Percentiles rank a stretch among this genome's conserved stretches.
Evolutionary conservation across 1,284 basidiomycete species (phyloP).

Genomic region (Sanghuangporus baumii): DNA sequence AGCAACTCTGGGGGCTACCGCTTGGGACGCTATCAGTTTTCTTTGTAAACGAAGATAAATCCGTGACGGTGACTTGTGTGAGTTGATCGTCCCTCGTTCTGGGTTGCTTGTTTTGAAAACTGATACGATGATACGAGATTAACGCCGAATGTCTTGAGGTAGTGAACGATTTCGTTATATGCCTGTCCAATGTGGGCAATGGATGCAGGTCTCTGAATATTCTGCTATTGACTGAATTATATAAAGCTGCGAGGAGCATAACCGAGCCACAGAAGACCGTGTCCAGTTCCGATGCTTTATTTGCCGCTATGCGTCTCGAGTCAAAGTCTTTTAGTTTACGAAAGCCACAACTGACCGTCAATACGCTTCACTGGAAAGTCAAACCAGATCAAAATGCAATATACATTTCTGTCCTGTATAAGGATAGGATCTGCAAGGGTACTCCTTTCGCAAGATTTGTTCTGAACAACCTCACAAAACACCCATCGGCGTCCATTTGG

Average conservation of each 20-base stretch:
- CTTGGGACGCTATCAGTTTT: background rate
- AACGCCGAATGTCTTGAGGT: background rate
- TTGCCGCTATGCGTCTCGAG: background rate
- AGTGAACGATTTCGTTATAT: background rate
- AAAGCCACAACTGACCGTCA: background rate
- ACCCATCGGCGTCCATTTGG: background rate
- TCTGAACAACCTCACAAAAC: background rate
- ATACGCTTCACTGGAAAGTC: conserved; percentile 1
- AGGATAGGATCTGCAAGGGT: background rate
- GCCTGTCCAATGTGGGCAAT: background rate
- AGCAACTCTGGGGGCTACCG: background rate
- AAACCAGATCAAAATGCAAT: background rate
- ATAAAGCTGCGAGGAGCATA: background rate
- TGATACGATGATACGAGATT: background rate
- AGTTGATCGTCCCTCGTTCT: background rate
- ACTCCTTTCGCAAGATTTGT: background rate
- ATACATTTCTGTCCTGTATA: background rate
- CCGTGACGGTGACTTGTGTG: background rate
- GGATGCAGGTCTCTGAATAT: background rate
- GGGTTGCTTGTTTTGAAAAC: background rate
- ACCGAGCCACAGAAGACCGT: background rate
- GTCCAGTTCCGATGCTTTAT: background rate
- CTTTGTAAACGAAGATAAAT: background rate
- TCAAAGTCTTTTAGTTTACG: background rate
- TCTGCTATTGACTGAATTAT: background rate